These are phyloP conservation scores for Mrakia blollopis DNA, from an alignment of 768 basidiomycete genomes.

Conservation along the genomic window DNA sequence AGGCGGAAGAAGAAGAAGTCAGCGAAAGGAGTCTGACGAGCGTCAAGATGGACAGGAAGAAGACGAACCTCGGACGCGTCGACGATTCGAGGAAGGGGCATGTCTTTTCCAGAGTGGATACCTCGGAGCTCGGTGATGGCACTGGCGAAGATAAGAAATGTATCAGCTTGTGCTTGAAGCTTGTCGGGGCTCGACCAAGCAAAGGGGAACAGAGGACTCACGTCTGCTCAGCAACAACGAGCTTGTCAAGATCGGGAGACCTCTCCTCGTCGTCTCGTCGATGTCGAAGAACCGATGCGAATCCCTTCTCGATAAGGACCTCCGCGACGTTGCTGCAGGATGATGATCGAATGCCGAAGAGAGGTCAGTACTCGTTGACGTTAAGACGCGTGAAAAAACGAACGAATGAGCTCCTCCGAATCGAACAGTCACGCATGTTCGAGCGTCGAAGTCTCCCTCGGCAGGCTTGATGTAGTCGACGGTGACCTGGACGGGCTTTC, in stretches of 20 bases:
- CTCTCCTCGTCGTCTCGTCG: slow-evolving; percentile 92
- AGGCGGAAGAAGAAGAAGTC: slow-evolving; percentile 8
- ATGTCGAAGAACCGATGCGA: slow-evolving; percentile 84
- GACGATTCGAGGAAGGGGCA: slow-evolving; percentile 67
- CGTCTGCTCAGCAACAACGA: slow-evolving; percentile 91
- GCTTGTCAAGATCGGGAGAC: slow-evolving; percentile 91
- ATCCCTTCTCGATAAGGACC: slow-evolving; percentile 85
- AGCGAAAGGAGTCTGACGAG: neutral
- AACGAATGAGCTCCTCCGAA: slow-evolving; percentile 64
- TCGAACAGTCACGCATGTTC: slow-evolving; percentile 83
- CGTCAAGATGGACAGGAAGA: neutral
- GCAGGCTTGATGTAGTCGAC: slow-evolving; percentile 81
- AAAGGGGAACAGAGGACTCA: slow-evolving; percentile 47
- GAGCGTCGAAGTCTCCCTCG: slow-evolving; percentile 89
- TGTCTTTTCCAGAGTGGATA: slow-evolving; percentile 87
- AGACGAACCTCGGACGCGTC: slow-evolving; percentile 81
- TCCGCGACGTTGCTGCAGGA: slow-evolving; percentile 76
- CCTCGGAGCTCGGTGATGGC: slow-evolving; percentile 73
- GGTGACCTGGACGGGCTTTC: slow-evolving; percentile 48
- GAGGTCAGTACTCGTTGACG: no score
- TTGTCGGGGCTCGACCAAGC: neutral
- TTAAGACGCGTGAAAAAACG: no score
- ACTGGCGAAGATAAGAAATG: slow-evolving; percentile 46
- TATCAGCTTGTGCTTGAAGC: slow-evolving; percentile 33
- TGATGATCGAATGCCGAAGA: no score